A percentile compares a stretch with the other conserved stretches of the same genome.
These are phyloP conservation scores for Podila verticillata DNA, from an alignment of 192 early-diverging fungal species.

Conservation along the genomic window DNA sequence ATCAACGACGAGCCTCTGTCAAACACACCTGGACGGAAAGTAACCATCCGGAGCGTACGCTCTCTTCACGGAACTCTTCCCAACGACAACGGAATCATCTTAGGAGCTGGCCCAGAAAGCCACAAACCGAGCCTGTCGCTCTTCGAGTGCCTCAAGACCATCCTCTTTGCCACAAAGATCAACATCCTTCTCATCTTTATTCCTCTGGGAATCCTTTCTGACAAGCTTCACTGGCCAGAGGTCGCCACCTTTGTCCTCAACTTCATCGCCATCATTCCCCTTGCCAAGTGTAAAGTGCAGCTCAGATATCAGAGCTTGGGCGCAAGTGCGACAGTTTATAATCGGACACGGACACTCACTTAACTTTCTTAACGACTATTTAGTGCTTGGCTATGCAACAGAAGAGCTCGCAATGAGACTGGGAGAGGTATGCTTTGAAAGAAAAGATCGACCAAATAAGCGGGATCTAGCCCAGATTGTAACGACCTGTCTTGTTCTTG, in stretches of 20 bases:
- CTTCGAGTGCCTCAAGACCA: conserved; percentile 56
- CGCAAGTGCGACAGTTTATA: too few relatives aligned
- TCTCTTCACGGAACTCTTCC: conserved; percentile 24
- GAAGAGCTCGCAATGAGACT: conserved; percentile 54
- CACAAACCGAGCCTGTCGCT: conserved; percentile 26
- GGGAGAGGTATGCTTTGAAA: conserved; percentile 49
- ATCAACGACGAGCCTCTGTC: conserved; percentile 20
- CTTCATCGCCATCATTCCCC: conserved; percentile 90
- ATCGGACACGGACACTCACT: too few relatives aligned
- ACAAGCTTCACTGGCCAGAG: conserved; percentile 69
- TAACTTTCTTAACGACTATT: too few relatives aligned
- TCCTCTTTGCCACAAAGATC: conserved; percentile 66
- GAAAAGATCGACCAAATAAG: neutral
- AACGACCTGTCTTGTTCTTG: neutral
- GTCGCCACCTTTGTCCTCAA: conserved; percentile 82
- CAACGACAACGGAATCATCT: neutral
- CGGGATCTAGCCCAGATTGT: neutral
- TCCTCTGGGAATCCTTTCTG: conserved; percentile 80
- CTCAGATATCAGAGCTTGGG: neutral
- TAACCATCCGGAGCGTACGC: conserved; percentile 31
- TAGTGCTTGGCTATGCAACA: conserved; percentile 44
- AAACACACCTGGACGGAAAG: conserved; percentile 12
- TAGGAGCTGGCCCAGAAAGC: neutral
- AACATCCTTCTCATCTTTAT: conserved; percentile 81
- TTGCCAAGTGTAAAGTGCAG: conserved; percentile 72